Percentiles rank a stretch among this genome's conserved stretches.
Evolutionary conservation across 1,284 basidiomycete genomes (phyloP).

Genomic region (Pyrrhoderma lamaoense): DNA sequence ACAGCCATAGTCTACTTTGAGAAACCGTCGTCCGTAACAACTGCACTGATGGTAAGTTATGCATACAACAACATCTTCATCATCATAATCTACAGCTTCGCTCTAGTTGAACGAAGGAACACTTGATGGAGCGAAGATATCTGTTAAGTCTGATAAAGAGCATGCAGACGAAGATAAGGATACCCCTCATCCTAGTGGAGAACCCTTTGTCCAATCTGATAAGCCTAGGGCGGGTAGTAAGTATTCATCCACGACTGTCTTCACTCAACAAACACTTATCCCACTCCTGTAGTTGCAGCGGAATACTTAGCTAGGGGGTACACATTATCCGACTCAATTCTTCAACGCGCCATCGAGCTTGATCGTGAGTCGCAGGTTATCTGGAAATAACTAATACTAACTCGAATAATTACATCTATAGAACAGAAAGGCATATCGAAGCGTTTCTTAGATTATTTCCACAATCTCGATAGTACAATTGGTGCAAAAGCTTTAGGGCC

Average conservation of each 20-base stretch:
- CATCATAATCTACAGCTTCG: not conserved
- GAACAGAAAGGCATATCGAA: constrained; percentile 83
- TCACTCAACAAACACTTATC: constrained; percentile 9
- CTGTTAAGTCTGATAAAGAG: constrained; percentile 57
- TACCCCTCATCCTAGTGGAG: constrained; percentile 26
- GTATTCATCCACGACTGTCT: constrained; percentile 21
- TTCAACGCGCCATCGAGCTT: constrained; percentile 82
- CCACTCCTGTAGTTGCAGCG: constrained; percentile 59
- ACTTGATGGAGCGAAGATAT: constrained; percentile 53
- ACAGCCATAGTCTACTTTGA: constrained; percentile 63
- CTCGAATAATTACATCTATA: constrained; percentile 24
- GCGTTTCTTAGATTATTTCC: constrained; percentile 75
- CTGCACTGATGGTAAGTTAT: constrained; percentile 59
- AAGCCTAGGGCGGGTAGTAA: constrained; percentile 76
- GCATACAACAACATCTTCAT: constrained; percentile 1
- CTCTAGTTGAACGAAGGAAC: constrained; percentile 56
- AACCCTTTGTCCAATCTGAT: constrained; percentile 62
- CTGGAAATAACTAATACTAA: not conserved
- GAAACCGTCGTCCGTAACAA: constrained; percentile 71
- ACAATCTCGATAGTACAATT: constrained; percentile 58
- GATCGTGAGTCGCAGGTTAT: constrained; percentile 51
- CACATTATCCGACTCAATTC: constrained; percentile 66
- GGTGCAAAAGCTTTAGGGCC: constrained; percentile 64
- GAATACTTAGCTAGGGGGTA: constrained; percentile 90
- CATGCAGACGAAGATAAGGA: constrained; percentile 42